Conservation (phyloP, 768 basidiomycete genomes). For the Agrocybe chaxingu region DNA sequence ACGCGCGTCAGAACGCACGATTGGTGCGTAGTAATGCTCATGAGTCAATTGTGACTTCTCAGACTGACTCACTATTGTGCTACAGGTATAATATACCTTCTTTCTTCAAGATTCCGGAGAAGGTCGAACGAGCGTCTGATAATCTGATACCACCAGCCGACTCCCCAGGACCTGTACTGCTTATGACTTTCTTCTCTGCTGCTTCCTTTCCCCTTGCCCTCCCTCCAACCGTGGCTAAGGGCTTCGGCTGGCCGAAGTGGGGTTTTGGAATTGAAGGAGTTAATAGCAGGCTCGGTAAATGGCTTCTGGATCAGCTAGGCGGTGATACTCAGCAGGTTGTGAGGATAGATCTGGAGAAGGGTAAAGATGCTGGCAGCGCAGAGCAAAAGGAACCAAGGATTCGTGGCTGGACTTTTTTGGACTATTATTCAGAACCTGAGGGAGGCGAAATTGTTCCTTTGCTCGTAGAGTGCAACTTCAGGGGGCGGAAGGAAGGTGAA, state of each 20-base stretch:
- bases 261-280: constrained; percentile 85
- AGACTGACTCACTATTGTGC: neutral
- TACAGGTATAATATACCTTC: constrained; percentile 77
- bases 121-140: constrained; percentile 53
- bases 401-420: constrained; percentile 75
- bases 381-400: constrained; percentile 39
- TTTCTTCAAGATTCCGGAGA: constrained; percentile 83
- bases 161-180: constrained; percentile 43
- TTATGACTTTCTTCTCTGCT: constrained; percentile 82
- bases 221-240: constrained; percentile 74
- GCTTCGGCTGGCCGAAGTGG: constrained; percentile 77
- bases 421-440: constrained; percentile 66
- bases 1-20: constrained; percentile 54
- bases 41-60: neutral
- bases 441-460: constrained; percentile 53
- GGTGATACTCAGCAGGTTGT: constrained; percentile 4
- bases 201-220: constrained; percentile 77
- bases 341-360: neutral
- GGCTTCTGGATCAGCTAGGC: constrained; percentile 59
- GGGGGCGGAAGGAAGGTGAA: constrained; percentile 40
- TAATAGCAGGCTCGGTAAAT: constrained; percentile 69
- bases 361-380: constrained; percentile 9
- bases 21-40: no score
- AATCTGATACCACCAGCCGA: constrained; percentile 36
- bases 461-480: constrained; percentile 77